A percentile compares a stretch with the other conserved stretches of the same genome.
Conservation (phyloP, 1,139 yeast species). For the Geotrichum restrictum region DNA sequence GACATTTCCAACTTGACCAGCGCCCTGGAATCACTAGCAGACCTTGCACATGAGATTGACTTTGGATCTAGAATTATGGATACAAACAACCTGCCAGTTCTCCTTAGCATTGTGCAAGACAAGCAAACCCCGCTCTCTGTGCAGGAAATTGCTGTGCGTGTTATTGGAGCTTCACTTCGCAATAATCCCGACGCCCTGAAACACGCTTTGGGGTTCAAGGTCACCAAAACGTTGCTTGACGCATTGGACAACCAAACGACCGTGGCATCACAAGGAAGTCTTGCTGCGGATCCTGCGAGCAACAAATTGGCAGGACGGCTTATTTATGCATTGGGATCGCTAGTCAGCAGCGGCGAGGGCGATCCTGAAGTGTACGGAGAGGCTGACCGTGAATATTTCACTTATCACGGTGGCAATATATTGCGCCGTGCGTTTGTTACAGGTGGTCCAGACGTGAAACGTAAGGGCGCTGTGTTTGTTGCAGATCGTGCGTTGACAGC, state of each 20-base stretch:
- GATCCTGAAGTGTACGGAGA: slow-evolving; percentile 10
- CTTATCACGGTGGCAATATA: slow-evolving; percentile 27
- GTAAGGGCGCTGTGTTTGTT: slow-evolving; percentile 20
- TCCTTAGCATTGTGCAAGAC: slow-evolving; percentile 30
- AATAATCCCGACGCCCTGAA: slow-evolving; percentile 67
- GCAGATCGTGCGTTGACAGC: slow-evolving; percentile 15
- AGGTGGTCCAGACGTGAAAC: slow-evolving; percentile 18
- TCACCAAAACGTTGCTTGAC: slow-evolving; percentile 13
- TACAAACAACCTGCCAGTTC: slow-evolving; percentile 25
- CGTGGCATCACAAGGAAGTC: too few species aligned
- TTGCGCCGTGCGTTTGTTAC: slow-evolving; percentile 23
- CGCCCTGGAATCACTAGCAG: slow-evolving; percentile 51
- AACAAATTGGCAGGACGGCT: slow-evolving; percentile 28
- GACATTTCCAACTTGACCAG: slow-evolving; percentile 18
- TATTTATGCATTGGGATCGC: slow-evolving; percentile 34
- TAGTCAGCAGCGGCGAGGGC: slow-evolving; percentile 24
- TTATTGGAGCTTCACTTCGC: slow-evolving; percentile 47
- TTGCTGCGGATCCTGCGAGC: slow-evolving; percentile 5
- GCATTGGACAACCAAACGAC: background rate
- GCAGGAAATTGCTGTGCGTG: slow-evolving; percentile 36
- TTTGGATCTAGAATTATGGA: slow-evolving; percentile 49
- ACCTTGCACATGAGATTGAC: slow-evolving; percentile 62
- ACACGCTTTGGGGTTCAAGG: slow-evolving; percentile 24
- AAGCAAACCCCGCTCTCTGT: slow-evolving; percentile 23
- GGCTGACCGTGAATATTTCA: slow-evolving; percentile 22